Base-by-base conservation (phyloP, 2,329 filamentous ascomycete species). In the Sporothrix luriei region DNA sequence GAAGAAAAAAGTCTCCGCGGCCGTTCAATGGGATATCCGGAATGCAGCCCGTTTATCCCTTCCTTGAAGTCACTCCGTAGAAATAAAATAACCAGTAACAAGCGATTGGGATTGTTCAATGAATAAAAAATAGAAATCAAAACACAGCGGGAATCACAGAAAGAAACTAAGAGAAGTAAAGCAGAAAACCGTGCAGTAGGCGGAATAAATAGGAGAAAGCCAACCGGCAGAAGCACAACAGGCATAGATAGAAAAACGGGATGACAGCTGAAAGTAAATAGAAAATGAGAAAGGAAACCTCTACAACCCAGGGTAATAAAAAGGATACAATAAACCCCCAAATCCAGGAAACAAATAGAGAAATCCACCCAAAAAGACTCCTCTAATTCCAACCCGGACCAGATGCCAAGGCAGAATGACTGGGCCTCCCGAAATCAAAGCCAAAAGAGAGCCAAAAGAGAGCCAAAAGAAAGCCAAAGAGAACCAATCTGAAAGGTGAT, bases 361-460 rank as follows among this genome's bases (percentile, higher is more conserved):
- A 66, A 68, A 72, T 70, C 70, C 69, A 62, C 69, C 70, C 68
- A 71, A 68, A 33, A 33, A 71, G 70, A 71, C 69, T 69, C 70
- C 70, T 72, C 67, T 69, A 69, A 51, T 52, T 68, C 68, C 66
- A 64, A 68, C 68, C 68, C n/a, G 24, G 68, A 46, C 65, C 66
- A 65, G 43, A 68, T 54, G 66, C 69, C 55, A 68, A 48, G 68
- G 69, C 59, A 69, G 43, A 67, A 67, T 64, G 68, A 66, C 70
- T 55, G 71, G 68, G 69, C 69, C 57, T 54, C 69, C 68, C 66
- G 24, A 59, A 38, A 46, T 14, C 40, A 43, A 69, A 68, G 2
- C 33, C 2, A 55, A 65, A 11, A 55, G 14, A 64, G 29, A 49
- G 38, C 40, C 49, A 49, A 38, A 55, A 65, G 7, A 55, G 14